These are phyloP conservation scores for Corymbia maculata DNA, from an alignment of 345 rosid genomes.

Conservation along the genomic window DNA sequence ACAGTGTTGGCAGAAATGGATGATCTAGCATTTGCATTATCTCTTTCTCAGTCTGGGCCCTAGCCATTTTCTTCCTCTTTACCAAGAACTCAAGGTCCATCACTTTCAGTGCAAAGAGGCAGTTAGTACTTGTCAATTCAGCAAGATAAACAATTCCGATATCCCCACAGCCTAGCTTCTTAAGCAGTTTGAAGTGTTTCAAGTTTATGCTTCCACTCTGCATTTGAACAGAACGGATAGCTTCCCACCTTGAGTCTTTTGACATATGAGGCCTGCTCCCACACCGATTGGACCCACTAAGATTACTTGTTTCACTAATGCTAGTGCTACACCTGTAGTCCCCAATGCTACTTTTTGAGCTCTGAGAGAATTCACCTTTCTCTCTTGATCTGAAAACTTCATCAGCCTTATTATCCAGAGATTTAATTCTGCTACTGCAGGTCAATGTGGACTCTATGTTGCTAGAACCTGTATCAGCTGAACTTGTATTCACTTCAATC, in stretches of 20 bases:
- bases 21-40: slow-evolving; percentile 78
- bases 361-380: slow-evolving; percentile 63
- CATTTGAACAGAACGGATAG: slow-evolving; percentile 41
- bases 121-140: slow-evolving; percentile 41
- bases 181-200: slow-evolving; percentile 59
- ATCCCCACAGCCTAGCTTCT: slow-evolving; percentile 73
- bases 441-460: slow-evolving; percentile 17
- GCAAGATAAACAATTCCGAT: slow-evolving; percentile 72
- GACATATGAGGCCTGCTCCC: slow-evolving; percentile 78
- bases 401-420: slow-evolving; percentile 24
- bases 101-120: slow-evolving; percentile 69
- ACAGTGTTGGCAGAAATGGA: slow-evolving; percentile 75
- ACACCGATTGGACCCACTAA: slow-evolving; percentile 40
- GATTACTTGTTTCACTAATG: slow-evolving; percentile 46
- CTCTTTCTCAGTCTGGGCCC: slow-evolving; percentile 76
- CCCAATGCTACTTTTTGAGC: slow-evolving; percentile 79
- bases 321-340: slow-evolving; percentile 58
- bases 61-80: slow-evolving; percentile 53
- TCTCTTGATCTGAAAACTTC: slow-evolving; percentile 46
- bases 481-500: slow-evolving; percentile 23
- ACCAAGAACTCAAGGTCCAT: slow-evolving; percentile 63
- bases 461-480: slow-evolving; percentile 18
- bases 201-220: slow-evolving; percentile 49
- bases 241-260: slow-evolving; percentile 67
- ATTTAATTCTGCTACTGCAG: slow-evolving; percentile 13